Percentiles rank a stretch among this genome's conserved stretches.
These are phyloP conservation scores for Rhodotorula sphaerocarpa DNA, from an alignment of 768 basidiomycete genomes.

Conservation along the genomic window DNA sequence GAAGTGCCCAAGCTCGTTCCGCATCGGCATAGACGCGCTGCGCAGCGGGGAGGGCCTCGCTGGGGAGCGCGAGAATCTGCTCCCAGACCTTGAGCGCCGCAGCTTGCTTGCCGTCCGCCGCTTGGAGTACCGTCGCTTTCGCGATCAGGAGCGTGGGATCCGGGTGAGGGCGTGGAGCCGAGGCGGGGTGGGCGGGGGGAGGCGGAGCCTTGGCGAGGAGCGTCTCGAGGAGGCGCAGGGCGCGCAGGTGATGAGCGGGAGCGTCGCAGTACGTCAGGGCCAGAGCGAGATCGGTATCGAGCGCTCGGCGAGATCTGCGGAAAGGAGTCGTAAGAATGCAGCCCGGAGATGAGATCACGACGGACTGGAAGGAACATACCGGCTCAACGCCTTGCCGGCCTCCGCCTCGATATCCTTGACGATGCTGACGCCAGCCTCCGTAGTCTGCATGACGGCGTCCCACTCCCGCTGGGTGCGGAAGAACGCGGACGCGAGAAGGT, in stretches of 20 bases:
- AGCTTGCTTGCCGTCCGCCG: conserved; percentile 54
- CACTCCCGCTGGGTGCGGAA: conserved; percentile 66
- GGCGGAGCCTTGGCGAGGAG: conserved; percentile 48
- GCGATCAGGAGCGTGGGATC: conserved; percentile 64
- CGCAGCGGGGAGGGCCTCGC: conserved; percentile 45
- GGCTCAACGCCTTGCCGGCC: conserved; percentile 51
- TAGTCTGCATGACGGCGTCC: conserved; percentile 59
- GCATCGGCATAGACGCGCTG: conserved; percentile 59
- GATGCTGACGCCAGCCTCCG: conserved; percentile 62
- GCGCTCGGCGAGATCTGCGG: conserved; percentile 56
- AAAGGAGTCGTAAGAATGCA: not conserved
- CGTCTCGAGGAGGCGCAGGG: conserved; percentile 63
- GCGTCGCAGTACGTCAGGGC: conserved; percentile 76
- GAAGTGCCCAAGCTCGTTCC: conserved; percentile 76
- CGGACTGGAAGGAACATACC: conserved; percentile 39
- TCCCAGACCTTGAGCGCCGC: conserved; percentile 60
- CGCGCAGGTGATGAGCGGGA: conserved; percentile 79
- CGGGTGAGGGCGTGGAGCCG: conserved; percentile 35
- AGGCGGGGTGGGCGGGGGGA: not conserved
- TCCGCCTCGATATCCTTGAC: conserved; percentile 53
- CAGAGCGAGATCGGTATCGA: conserved; percentile 64
- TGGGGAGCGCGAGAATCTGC: conserved; percentile 51
- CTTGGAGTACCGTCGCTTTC: conserved; percentile 63
- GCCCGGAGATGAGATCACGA: not conserved
- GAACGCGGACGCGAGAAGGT: conserved; percentile 58